These are phyloP conservation scores for Amanita pallidorosea DNA, from an alignment of 768 basidiomycete species.

Conservation along the genomic window DNA sequence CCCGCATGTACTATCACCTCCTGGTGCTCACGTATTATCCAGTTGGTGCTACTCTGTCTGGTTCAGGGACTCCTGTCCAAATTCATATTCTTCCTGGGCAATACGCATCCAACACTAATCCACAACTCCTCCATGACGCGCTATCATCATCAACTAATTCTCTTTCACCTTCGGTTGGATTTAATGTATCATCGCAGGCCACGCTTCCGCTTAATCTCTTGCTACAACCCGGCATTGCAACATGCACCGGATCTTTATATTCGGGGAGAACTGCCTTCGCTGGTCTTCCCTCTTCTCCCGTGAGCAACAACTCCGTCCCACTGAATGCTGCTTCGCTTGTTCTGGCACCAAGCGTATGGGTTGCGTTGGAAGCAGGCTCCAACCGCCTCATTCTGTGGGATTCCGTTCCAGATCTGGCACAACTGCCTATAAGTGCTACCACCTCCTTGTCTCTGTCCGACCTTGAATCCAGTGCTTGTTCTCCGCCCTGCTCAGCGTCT, in stretches of 20 bases:
- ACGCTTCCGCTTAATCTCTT: constrained; percentile 60
- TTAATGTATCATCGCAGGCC: constrained; percentile 41
- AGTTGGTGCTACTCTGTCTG: constrained; percentile 66
- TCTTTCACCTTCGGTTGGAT: constrained; percentile 50
- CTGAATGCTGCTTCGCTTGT: constrained; percentile 52
- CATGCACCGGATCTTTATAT: constrained; percentile 55
- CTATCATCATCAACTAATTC: constrained; percentile 57
- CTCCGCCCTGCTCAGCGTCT: constrained; percentile 53
- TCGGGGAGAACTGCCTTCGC: constrained; percentile 55
- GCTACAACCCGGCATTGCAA: constrained; percentile 55
- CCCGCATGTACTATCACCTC: constrained; percentile 20
- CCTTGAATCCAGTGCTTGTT: constrained; percentile 48
- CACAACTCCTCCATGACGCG: constrained; percentile 57
- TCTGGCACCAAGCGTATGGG: constrained; percentile 62
- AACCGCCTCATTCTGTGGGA: constrained; percentile 68
- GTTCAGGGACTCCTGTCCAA: constrained; percentile 37
- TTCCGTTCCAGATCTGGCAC: constrained; percentile 61
- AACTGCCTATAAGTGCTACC: constrained; percentile 43
- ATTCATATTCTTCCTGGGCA: constrained; percentile 68
- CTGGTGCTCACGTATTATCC: constrained; percentile 2
- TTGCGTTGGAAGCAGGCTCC: constrained; percentile 45
- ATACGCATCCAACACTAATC: constrained; percentile 62
- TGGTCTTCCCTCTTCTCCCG: constrained; percentile 39
- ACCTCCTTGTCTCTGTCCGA: constrained; percentile 52
- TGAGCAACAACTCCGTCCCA: constrained; percentile 35